phyloP scores from a whole-genome alignment of 331 rosid genomes.

The Telfairia occidentalis region DNA sequence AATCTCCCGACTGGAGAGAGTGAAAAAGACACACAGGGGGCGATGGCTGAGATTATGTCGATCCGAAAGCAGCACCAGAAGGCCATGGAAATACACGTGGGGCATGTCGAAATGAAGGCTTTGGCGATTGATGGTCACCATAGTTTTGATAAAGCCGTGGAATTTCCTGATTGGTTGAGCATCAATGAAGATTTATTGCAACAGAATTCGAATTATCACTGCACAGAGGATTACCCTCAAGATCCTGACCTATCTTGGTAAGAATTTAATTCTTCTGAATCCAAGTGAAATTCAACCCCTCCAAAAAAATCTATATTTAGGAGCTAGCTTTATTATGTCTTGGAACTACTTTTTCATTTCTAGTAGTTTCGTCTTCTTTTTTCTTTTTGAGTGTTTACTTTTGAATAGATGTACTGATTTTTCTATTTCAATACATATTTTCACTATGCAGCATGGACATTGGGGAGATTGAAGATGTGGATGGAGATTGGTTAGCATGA shows the following conservation, averaged over 20 bases:
- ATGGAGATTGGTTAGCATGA: conserved; percentile 6
- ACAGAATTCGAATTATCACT: conserved; percentile 27
- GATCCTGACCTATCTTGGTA: conserved; percentile 72
- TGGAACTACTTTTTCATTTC: neutral
- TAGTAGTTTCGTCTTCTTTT: neutral
- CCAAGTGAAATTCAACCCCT: neutral
- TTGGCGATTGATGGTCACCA: conserved; percentile 26
- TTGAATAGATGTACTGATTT: neutral
- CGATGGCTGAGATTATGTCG: conserved; percentile 59
- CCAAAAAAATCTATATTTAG: neutral
- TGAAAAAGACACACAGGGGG: conserved; percentile 35
- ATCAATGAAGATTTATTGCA: conserved; percentile 47
- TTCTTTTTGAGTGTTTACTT: neutral
- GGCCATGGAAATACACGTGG: conserved; percentile 33
- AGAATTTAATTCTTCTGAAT: conserved; percentile 15
- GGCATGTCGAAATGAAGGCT: conserved; percentile 18
- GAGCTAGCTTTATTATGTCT: neutral
- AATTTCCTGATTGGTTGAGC: conserved; percentile 74
- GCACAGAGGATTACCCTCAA: conserved; percentile 35
- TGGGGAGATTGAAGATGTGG: conserved; percentile 5
- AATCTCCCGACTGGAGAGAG: conserved; percentile 18
- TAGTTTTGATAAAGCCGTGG: conserved; percentile 38
- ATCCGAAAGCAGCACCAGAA: too few relatives aligned
- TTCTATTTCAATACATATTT: neutral
- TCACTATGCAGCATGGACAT: neutral